Evolutionary conservation across 2,329 filamentous ascomycete genomes (phyloP).

Genomic region (Fusarium bactridioides): DNA sequence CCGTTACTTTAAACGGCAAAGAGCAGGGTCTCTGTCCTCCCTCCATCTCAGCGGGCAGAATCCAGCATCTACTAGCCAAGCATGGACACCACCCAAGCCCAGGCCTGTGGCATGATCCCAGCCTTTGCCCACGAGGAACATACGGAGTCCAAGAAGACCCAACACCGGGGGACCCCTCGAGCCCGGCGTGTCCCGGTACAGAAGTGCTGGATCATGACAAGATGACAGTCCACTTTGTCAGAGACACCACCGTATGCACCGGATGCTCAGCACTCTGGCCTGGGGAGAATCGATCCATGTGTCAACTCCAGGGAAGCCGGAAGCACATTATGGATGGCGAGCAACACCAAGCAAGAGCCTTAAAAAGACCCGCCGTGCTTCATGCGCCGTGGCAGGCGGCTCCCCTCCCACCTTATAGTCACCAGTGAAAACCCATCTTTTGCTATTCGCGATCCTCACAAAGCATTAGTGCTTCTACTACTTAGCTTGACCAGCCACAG

Average conservation of each 20-base stretch:
- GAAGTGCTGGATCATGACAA: conserved; percentile 37
- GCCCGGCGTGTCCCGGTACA: conserved; percentile 39
- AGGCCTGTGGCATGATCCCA: conserved; percentile 41
- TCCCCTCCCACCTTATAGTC: conserved; percentile 20
- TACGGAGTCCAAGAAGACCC: conserved; percentile 18
- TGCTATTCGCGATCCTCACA: conserved; percentile 24
- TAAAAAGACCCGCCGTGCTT: conserved; percentile 38
- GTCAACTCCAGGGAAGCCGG: conserved; percentile 1
- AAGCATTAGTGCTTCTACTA: conserved; percentile 22
- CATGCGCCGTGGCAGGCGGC: conserved; percentile 32
- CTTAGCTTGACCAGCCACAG: conserved; percentile 26
- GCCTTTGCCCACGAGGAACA: conserved; percentile 28
- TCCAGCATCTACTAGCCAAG: conserved; percentile 2
- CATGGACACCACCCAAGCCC: conserved; percentile 23
- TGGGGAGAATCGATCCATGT: conserved; percentile 28
- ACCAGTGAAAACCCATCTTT: conserved; percentile 31
- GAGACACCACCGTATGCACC: conserved; percentile 18
- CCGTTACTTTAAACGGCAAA: conserved; percentile 7
- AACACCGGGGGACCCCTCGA: conserved; percentile 16
- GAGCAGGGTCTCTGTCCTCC: conserved; percentile 14
- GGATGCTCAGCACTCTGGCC: conserved; percentile 9
- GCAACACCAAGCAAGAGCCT: conserved; percentile 23
- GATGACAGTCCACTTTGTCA: conserved; percentile 41
- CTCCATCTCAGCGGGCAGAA: conserved; percentile 10
- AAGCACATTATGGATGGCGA: neutral